These are phyloP conservation scores for Schizochytrium sp. DNA, from an alignment of 108 stramenopile species.

Conservation along the genomic window DNA sequence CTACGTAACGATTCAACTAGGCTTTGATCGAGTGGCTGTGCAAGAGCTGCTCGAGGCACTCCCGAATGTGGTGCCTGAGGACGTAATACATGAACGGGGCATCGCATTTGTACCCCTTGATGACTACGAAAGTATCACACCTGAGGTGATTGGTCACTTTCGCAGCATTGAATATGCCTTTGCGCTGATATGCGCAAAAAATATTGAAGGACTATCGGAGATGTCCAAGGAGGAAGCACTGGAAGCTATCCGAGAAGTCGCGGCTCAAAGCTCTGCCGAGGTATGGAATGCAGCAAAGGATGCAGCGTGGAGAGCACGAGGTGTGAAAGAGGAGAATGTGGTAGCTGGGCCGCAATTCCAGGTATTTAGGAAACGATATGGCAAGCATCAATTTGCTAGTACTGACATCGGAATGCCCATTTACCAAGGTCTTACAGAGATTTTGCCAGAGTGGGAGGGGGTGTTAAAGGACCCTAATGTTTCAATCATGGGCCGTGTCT, in stretches of 20 bases:
- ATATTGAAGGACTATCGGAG: background rate
- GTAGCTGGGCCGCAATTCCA: background rate
- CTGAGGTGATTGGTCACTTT: background rate
- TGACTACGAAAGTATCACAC: background rate
- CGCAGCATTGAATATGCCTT: background rate
- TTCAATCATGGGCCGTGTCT: background rate
- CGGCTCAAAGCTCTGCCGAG: background rate
- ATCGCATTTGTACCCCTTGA: background rate
- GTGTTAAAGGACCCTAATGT: conserved; percentile 8
- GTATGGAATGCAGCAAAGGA: conserved; percentile 38
- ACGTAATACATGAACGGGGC: background rate
- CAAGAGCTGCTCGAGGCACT: background rate
- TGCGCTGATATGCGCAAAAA: background rate
- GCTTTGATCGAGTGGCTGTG: background rate
- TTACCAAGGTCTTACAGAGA: background rate
- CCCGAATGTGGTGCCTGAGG: background rate
- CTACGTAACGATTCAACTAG: too few relatives aligned
- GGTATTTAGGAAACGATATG: background rate
- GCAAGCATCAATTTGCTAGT: conserved; percentile 46
- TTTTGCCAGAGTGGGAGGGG: conserved; percentile 11
- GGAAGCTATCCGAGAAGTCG: background rate
- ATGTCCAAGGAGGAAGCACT: conserved; percentile 12
- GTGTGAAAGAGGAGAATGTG: background rate
- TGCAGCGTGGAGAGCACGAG: conserved; percentile 15
- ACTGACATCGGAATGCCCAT: conserved; percentile 4